Base-by-base conservation (phyloP, 2,329 filamentous ascomycete species). In the Pyricularia grisea region DNA sequence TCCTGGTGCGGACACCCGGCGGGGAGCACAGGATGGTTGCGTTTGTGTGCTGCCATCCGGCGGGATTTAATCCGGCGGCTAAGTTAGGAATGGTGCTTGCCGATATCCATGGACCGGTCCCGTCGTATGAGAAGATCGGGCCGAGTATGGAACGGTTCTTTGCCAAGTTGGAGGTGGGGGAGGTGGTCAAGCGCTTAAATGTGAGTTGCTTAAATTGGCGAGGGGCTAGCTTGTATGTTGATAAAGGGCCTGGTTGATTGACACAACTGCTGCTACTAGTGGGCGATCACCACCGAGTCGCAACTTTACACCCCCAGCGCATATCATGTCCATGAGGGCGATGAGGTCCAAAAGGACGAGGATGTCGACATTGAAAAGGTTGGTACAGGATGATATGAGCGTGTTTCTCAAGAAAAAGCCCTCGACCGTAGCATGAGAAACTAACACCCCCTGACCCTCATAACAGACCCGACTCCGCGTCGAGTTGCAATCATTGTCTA, bases 121-220 rank as follows among this genome's bases (percentile, higher is more conserved):
- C 85, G 0, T 78, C 78, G 0, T 87, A 86, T 68, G 81, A 85
- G 20, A 86, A 83, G 76, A 86, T 87, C 31, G 84, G 81, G 0
- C 73, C 77, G 0, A 86, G 84, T 70, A 86, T 87, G 84, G 84
- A 87, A 74, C 78, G 80, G 6, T 86, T 83, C 74, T 87, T 87
- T 70, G 72, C 74, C 2, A 80, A 79, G 66, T 67, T 87, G 0
- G 78, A 82, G 68, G 81, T 81, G 0, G 85, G 84, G 0, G 84
- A 79, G 73, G 78, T 76, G 65, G 81, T 81, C 1, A 84, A 83
- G 74, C 75, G 85, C n/a, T 75, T 81, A 4, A 87, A 87, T 42
- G 84, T 84, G 69, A 72, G 79, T 75, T 4, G 6, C 20, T 7
- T 27, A n/a, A 10, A 1, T 25, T 27, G n/a, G 58, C 12, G 1